Conservation (phyloP, 148 eudicot species). For the Cornus kousa region DNA sequence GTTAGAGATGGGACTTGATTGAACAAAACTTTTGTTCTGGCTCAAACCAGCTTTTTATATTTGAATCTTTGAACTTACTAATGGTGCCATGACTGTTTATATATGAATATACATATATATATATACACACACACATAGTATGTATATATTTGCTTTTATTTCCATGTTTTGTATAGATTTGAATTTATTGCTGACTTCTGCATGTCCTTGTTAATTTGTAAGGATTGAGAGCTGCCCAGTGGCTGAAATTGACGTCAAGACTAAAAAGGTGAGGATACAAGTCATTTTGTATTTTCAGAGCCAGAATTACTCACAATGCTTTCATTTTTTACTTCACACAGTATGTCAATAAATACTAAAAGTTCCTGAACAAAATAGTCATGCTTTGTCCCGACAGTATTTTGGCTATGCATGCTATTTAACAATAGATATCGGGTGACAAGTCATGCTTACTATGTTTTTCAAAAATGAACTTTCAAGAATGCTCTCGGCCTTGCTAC, state of each 20-base stretch:
- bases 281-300: background rate
- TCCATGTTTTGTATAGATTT: background rate
- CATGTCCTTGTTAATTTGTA: background rate
- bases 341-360: background rate
- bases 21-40: background rate
- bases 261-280: constrained; percentile 52
- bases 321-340: background rate
- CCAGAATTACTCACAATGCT: background rate
- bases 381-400: background rate
- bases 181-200: constrained; percentile 7
- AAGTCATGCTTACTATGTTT: background rate
- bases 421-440: background rate
- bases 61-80: too few relatives aligned
- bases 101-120: too few relatives aligned
- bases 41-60: too few relatives aligned
- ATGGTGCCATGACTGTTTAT: too few relatives aligned
- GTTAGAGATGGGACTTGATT: background rate
- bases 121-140: background rate
- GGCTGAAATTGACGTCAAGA: constrained; percentile 44
- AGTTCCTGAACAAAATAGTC: background rate
- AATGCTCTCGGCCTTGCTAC: too few relatives aligned
- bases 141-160: background rate
- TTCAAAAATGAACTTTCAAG: too few relatives aligned
- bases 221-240: constrained; percentile 57
- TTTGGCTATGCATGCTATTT: background rate